A percentile compares a stretch with the other conserved stretches of the same genome.
Evolutionary conservation across 2,329 filamentous ascomycete genomes (phyloP).

Genomic region (Monilinia polystroma): DNA sequence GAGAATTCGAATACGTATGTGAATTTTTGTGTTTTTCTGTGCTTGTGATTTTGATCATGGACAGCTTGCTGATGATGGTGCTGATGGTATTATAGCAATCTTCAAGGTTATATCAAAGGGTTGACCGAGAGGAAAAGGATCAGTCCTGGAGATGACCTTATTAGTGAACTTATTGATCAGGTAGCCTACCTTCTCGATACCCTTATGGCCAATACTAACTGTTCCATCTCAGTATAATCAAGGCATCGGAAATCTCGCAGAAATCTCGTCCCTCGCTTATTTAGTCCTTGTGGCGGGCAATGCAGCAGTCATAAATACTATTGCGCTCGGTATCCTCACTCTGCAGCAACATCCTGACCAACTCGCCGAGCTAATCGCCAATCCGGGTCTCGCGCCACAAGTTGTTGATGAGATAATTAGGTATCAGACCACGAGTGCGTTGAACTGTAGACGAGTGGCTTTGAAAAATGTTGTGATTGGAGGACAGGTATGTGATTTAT

Average conservation of each 20-base stretch:
- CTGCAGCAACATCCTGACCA: conserved; percentile 47
- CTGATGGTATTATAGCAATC: background rate
- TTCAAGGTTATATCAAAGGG: background rate
- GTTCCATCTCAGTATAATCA: conserved; percentile 40
- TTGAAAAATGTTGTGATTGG: conserved; percentile 49
- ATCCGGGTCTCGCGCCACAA: conserved; percentile 41
- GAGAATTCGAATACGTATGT: conserved; percentile 11
- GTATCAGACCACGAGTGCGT: conserved; percentile 49
- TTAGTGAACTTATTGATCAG: conserved; percentile 2
- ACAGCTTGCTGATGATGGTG: background rate
- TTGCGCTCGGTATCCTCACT: conserved; percentile 48
- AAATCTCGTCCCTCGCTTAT: conserved; percentile 48
- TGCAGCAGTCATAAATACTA: conserved; percentile 54
- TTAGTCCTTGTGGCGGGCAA: conserved; percentile 52
- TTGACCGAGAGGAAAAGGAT: background rate
- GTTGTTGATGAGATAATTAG: conserved; percentile 52
- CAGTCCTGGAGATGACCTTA: conserved; percentile 1
- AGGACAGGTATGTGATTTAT: conserved; percentile 38
- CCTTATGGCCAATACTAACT: conserved; percentile 49
- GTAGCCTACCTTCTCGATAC: conserved; percentile 41
- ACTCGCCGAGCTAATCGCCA: conserved; percentile 44
- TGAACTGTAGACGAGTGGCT: conserved; percentile 50
- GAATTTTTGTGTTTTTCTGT: conserved; percentile 40
- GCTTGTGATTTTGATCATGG: background rate
- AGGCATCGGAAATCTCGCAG: conserved; percentile 48